These are phyloP conservation scores for Silene latifolia DNA, from an alignment of 148 eudicot species.

Conservation along the genomic window DNA sequence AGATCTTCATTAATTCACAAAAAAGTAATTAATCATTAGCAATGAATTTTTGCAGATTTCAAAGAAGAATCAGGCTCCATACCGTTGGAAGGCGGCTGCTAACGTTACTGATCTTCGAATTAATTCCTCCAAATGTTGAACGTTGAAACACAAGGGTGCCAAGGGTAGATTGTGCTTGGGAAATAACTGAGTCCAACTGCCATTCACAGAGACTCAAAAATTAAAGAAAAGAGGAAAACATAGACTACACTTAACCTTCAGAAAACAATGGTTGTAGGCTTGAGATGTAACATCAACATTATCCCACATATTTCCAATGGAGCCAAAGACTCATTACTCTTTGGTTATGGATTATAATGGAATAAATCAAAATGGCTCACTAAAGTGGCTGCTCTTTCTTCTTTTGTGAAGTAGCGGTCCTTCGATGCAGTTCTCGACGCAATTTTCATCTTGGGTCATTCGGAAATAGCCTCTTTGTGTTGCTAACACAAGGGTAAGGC, in stretches of 20 bases:
- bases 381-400: too few species aligned
- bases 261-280: neutral
- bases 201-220: neutral
- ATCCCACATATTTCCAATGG: too few species aligned
- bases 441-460: too few species aligned
- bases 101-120: slow-evolving; percentile 46
- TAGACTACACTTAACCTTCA: neutral
- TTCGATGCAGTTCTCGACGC: too few species aligned
- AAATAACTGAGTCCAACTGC: slow-evolving; percentile 52
- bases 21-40: neutral
- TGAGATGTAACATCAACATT: neutral
- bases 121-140: slow-evolving; percentile 52
- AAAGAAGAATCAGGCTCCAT: slow-evolving; percentile 8
- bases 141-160: slow-evolving; percentile 48
- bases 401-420: too few species aligned
- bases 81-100: slow-evolving; percentile 54
- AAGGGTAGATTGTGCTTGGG: slow-evolving; percentile 50
- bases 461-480: too few species aligned
- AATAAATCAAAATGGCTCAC: too few species aligned
- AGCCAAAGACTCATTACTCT: too few species aligned
- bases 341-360: too few species aligned
- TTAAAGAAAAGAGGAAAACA: neutral
- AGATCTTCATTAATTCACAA: neutral
- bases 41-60: neutral
- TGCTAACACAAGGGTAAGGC: too few species aligned